Conservation (phyloP, 2,329 filamentous ascomycete species). For the Beauveria pseudobassiana region DNA sequence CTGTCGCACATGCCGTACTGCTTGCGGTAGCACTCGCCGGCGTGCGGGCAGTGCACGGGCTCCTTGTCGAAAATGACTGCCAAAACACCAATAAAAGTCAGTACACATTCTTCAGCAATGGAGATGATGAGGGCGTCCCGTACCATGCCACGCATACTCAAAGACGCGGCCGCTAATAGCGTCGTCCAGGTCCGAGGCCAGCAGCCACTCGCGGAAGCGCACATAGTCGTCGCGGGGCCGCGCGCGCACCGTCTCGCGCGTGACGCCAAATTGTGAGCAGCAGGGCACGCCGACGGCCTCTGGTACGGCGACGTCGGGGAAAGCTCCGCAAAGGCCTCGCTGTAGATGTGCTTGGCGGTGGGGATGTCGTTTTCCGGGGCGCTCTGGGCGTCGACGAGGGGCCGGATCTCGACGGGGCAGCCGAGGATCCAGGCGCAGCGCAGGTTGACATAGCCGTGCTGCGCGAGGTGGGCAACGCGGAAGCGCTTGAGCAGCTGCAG, state of each 20-base stretch:
- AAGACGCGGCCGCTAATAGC: slow-evolving; percentile 51
- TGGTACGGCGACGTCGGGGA: slow-evolving; percentile 37
- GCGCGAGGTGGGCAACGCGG: slow-evolving; percentile 40
- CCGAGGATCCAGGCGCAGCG: slow-evolving; percentile 53
- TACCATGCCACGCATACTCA: slow-evolving; percentile 60
- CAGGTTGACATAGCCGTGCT: slow-evolving; percentile 52
- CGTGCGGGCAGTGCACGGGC: slow-evolving; percentile 52
- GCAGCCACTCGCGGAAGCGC: slow-evolving; percentile 50
- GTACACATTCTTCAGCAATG: neutral
- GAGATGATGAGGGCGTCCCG: slow-evolving; percentile 15
- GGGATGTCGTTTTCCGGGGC: slow-evolving; percentile 24
- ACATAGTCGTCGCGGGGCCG: slow-evolving; percentile 47
- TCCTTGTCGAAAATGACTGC: slow-evolving; percentile 52
- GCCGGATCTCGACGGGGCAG: slow-evolving; percentile 42
- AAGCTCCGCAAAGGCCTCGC: slow-evolving; percentile 34
- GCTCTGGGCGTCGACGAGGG: slow-evolving; percentile 25
- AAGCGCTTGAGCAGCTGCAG: slow-evolving; percentile 42
- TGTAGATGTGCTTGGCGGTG: slow-evolving; percentile 36
- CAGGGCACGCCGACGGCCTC: slow-evolving; percentile 48
- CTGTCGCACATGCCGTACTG: slow-evolving; percentile 52
- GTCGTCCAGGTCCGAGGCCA: slow-evolving; percentile 47
- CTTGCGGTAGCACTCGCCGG: slow-evolving; percentile 58
- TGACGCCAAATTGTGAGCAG: slow-evolving; percentile 59
- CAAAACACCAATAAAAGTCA: neutral
- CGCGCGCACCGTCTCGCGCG: slow-evolving; percentile 40